Conservation (phyloP, 1,139 yeast species). For the Ogataea hybrid region DNA sequence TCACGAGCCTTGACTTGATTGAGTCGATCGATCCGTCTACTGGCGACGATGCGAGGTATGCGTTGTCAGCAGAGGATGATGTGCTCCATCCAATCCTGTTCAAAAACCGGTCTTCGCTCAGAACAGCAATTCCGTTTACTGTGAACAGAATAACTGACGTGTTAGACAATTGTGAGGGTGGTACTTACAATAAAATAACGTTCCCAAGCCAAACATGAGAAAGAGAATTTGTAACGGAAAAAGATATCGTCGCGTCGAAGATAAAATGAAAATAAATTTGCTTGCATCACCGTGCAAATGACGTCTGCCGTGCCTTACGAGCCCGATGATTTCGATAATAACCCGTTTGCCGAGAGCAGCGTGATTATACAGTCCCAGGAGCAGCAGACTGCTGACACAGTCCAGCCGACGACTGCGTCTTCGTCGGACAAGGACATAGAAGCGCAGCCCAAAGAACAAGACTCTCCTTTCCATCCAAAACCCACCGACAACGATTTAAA, state of each 20-base stretch:
- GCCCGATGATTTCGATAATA: constrained; percentile 67
- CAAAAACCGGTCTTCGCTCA: constrained; percentile 79
- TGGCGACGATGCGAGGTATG: constrained; percentile 28
- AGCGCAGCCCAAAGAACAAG: constrained; percentile 3
- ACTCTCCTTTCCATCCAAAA: constrained; percentile 24
- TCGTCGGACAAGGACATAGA: constrained; percentile 8
- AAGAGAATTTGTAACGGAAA: neutral
- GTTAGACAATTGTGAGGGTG: neutral
- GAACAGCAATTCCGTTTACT: constrained; percentile 74
- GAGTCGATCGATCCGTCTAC: constrained; percentile 31
- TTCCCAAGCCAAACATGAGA: constrained; percentile 63
- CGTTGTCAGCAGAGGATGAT: constrained; percentile 2
- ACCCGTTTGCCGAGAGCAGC: constrained; percentile 50
- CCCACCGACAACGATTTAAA: constrained; percentile 42
- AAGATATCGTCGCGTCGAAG: constrained; percentile 7
- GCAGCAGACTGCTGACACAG: neutral
- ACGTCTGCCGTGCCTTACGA: constrained; percentile 58
- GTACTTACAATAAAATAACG: constrained; percentile 54
- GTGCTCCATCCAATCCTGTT: constrained; percentile 60
- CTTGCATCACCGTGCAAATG: constrained; percentile 34
- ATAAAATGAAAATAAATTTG: neutral
- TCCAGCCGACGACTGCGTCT: neutral
- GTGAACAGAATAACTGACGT: constrained; percentile 52
- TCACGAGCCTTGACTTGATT: constrained; percentile 57
- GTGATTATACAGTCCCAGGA: constrained; percentile 19